Conservation (phyloP, 805 yeast species). For the Candida sakaeoensis region DNA sequence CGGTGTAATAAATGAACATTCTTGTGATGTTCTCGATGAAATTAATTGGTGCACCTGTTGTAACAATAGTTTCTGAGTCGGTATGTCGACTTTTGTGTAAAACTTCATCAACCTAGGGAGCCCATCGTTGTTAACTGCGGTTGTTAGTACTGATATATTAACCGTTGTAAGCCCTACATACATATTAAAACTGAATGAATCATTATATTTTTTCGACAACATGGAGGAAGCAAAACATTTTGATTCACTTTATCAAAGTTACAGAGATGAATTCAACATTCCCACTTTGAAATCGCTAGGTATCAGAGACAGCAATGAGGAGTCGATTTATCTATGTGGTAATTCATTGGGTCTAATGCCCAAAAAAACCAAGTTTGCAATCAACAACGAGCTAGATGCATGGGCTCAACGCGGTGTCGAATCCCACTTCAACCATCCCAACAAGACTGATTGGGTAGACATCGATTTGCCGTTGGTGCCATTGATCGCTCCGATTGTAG, state of each 20-base stretch:
- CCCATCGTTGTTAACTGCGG: slow-evolving; percentile 79
- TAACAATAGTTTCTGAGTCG: slow-evolving; percentile 73
- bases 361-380: slow-evolving; percentile 48
- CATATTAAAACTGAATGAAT: slow-evolving; percentile 84
- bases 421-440: slow-evolving; percentile 74
- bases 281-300: slow-evolving; percentile 71
- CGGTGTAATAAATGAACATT: slow-evolving; percentile 86
- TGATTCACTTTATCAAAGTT: slow-evolving; percentile 38
- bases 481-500: slow-evolving; percentile 68
- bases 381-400: slow-evolving; percentile 68
- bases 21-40: slow-evolving; percentile 63
- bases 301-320: slow-evolving; percentile 19
- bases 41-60: slow-evolving; percentile 81
- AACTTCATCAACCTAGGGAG: slow-evolving; percentile 86
- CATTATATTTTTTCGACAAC: slow-evolving; percentile 39
- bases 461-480: slow-evolving; percentile 76
- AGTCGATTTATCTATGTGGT: slow-evolving; percentile 73
- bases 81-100: slow-evolving; percentile 85
- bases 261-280: slow-evolving; percentile 48
- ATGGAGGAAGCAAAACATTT: slow-evolving; percentile 21
- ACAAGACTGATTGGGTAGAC: slow-evolving; percentile 71
- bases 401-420: slow-evolving; percentile 84
- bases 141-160: slow-evolving; percentile 18
- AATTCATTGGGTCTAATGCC: slow-evolving; percentile 96
- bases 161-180: slow-evolving; percentile 32